Evolutionary conservation across 1,284 basidiomycete genomes (phyloP), one percentile per base, ranked within the genome.

Genomic region (Heterobasidion annosum): DNA sequence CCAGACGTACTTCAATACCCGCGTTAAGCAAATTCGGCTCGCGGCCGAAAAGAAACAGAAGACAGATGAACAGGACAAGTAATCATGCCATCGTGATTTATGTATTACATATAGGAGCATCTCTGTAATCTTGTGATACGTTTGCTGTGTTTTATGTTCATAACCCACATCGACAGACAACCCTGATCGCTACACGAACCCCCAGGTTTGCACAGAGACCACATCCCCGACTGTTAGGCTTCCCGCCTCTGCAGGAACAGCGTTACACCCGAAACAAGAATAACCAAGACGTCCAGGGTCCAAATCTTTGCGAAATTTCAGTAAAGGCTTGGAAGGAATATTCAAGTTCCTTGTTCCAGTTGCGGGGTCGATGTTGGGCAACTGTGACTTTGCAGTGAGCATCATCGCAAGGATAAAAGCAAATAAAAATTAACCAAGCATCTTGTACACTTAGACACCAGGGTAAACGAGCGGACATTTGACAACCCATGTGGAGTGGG

Each of bases 1-100:
- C 25, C 52, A 90, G 86, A 88, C 85, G 3, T 78, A 83, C 66
- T 85, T 88, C 73, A 90, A 88, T 64, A 75, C 79, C 54, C 78
- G 79, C 54, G 71, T 83, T 58, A 91, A 90, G 73, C 76, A 76
- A 62, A 60, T 81, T 54, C 75, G 75, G 15, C 66, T 83, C 51
- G 77, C 78, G n/a, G 75, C 76, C n/a, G 68, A 70, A 48, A 64
- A 63, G 53, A 68, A 67, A 47, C 68, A 70, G 53, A 78, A 75
- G 65, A 80, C 77, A 61, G 75, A 81, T 37, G 59, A 68, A 57
- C 68, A 69, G 34, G 63, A 67, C 53, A 72, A 77, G 62, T 71
- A 71, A 57, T 60, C 19, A 18, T 48, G 18, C 18, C 18, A 18
- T 18, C 18, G 18, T 18, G 48, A 45, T 58, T 34, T 37, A 19